Base-by-base conservation (phyloP, 164 flowering plant species). In the Vitis cinerea region DNA sequence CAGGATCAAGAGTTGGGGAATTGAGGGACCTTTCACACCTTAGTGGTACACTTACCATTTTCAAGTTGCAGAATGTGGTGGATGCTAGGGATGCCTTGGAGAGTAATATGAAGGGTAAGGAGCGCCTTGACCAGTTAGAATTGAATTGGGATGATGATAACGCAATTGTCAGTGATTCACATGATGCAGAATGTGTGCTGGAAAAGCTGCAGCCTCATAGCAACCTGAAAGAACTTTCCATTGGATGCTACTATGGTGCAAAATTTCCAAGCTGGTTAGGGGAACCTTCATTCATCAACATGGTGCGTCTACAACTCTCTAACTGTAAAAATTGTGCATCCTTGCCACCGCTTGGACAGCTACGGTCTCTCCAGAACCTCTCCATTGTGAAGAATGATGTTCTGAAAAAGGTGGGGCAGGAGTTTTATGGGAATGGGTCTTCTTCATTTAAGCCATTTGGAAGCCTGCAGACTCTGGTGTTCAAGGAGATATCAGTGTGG, bases 211-310 rank as follows among this genome's bases (percentile, higher is more conserved):
- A 61, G 15, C 75, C 79, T 7, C 67, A 59, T 47, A 14, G 10
- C 7, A 69, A 60, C 15, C 15, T 76, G 50, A 69, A 68, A 59
- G 4, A 44, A 19, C 65, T 76, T 14, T 17, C 9, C 15, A 57
- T 77, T 11, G 4, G 8, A 0, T 8, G n/a, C 9, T 77, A 69
- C 30, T 60, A 61, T 6, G 76, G 80, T 59, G 47, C 44, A 31
- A 57, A 16, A 9, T 69, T 77, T 61, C 67, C 80, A 60, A 50
- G 16, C 27, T 73, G 76, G 80, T 8, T 76, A 9, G 72, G 60
- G 14, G 64, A 53, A 30, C 30, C 55, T 59, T 64, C 61, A 3
- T 55, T 61, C 10, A 44, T 52, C 10, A 56, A 62, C 19, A 15
- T 77, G 13, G 67, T n/a, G 0, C 7, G 0, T 19, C n/a, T 68